These are phyloP conservation scores for Talaromyces marneffei DNA, from an alignment of 2,329 filamentous ascomycete species.

Conservation along the genomic window DNA sequence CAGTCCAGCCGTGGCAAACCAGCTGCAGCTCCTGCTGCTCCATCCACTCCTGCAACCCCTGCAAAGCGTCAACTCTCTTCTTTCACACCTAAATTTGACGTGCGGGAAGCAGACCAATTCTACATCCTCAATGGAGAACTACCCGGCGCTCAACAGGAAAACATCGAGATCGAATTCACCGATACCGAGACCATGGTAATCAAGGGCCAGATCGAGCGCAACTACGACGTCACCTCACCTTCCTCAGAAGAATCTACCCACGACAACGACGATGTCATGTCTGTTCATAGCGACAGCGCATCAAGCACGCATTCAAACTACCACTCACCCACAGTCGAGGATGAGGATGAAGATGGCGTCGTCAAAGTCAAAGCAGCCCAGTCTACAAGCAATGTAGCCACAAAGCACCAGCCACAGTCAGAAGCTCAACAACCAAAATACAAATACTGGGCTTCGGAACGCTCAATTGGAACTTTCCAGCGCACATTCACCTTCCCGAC, in stretches of 20 bases:
- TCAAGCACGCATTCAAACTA: constrained; percentile 21
- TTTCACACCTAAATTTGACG: constrained; percentile 41
- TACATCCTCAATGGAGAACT: constrained; percentile 44
- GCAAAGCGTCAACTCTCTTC: constrained; percentile 19
- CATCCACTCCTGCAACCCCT: neutral
- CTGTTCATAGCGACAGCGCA: constrained; percentile 16
- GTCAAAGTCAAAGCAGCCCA: constrained; percentile 1
- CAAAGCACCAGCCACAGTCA: constrained; percentile 1
- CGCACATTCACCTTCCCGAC: constrained; percentile 53
- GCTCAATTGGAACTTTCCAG: constrained; percentile 53
- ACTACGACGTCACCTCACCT: constrained; percentile 22
- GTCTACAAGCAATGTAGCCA: constrained; percentile 10
- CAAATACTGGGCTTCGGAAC: constrained; percentile 55
- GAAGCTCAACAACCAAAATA: constrained; percentile 18
- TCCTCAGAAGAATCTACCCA: neutral
- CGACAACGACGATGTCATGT: neutral
- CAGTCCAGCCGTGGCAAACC: neutral
- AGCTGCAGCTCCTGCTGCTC: neutral
- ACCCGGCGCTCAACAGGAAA: constrained; percentile 38
- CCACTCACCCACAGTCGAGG: constrained; percentile 50
- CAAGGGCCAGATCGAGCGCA: constrained; percentile 35
- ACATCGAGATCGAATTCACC: constrained; percentile 44
- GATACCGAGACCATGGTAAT: constrained; percentile 42
- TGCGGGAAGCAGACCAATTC: constrained; percentile 35
- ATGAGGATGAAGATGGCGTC: constrained; percentile 37